phyloP scores from a whole-genome alignment of 805 yeast genomes.

The Myxozyma geophila region DNA sequence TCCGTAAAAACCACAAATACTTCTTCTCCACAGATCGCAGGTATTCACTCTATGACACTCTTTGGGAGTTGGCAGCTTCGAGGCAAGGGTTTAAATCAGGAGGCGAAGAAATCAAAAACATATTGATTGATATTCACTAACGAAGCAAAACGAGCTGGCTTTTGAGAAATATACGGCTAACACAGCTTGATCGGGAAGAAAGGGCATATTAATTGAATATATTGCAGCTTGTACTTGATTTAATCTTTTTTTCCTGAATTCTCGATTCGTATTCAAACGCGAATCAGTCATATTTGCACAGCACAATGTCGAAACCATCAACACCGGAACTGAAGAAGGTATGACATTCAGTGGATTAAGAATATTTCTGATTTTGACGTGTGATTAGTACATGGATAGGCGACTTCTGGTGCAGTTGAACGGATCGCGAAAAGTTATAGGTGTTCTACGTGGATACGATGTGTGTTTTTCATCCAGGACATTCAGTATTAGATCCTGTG shows the following conservation, averaged over 20 bases:
- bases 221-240: not conserved
- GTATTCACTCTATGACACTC: too few species aligned
- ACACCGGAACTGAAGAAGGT: conserved; percentile 39
- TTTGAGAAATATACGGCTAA: too few species aligned
- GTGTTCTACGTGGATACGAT: conserved; percentile 84
- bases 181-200: too few species aligned
- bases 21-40: too few species aligned
- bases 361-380: not conserved
- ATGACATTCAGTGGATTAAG: not conserved
- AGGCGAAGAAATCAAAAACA: too few species aligned
- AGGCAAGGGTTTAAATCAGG: too few species aligned
- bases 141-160: too few species aligned
- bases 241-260: not conserved
- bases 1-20: too few species aligned
- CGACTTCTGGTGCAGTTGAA: conserved; percentile 73
- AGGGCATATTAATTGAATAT: too few species aligned
- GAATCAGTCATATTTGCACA: not conserved
- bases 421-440: conserved; percentile 78
- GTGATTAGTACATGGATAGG: conserved; percentile 73
- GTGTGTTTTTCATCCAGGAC: conserved; percentile 43
- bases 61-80: too few species aligned
- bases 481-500: not conserved
- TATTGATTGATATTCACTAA: too few species aligned
- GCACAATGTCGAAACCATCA: conserved; percentile 36
- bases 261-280: not conserved